Conservation (phyloP, 2,329 filamentous ascomycete genomes). For the Dothistroma septosporum region DNA sequence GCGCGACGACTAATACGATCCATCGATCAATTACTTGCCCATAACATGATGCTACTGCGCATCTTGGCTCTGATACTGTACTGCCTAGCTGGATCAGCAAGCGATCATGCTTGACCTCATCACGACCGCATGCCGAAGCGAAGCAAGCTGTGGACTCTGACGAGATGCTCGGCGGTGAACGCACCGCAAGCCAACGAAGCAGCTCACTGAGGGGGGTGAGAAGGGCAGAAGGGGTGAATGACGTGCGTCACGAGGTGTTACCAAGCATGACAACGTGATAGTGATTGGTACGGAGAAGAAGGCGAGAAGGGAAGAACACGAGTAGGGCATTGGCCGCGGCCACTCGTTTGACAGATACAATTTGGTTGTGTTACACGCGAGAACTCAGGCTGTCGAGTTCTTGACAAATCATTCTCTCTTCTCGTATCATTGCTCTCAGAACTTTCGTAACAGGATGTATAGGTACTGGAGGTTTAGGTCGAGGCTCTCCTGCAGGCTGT, state of each 20-base stretch:
- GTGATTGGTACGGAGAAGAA: not conserved
- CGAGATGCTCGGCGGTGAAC: not conserved
- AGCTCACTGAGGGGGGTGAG: no score
- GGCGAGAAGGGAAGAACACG: not conserved
- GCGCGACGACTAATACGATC: not conserved
- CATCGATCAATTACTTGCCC: not conserved
- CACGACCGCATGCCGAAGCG: not conserved
- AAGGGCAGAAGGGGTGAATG: no score
- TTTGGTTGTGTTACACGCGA: constrained; percentile 14
- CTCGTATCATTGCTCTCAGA: not conserved
- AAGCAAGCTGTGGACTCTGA: not conserved
- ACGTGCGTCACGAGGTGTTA: not conserved
- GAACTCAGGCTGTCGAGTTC: not conserved
- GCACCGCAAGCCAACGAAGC: not conserved
- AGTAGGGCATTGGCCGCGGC: constrained; percentile 20
- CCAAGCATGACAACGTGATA: not conserved
- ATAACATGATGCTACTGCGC: constrained; percentile 7
- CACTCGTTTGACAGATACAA: constrained; percentile 21
- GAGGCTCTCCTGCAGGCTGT: no score
- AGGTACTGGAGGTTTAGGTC: no score
- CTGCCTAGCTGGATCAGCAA: constrained; percentile 2
- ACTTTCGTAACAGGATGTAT: not conserved
- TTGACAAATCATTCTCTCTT: not conserved
- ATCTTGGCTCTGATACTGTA: constrained; percentile 4
- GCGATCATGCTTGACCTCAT: not conserved